phyloP scores from a whole-genome alignment of 1,139 yeast genomes.

The Protomyces gravidus region DNA sequence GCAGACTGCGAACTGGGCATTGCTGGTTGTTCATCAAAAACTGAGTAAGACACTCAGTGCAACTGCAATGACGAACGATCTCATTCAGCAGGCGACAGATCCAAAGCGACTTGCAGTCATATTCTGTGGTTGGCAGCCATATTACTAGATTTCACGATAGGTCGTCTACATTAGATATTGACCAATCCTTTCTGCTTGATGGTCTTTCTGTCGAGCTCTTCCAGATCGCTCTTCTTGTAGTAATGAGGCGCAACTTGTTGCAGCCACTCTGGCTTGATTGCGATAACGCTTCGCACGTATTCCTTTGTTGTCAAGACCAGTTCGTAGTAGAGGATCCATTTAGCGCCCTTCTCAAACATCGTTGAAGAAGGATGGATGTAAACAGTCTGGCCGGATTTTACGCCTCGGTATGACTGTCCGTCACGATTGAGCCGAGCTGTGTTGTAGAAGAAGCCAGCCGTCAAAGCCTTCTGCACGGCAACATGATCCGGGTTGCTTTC shows the following conservation, averaged over 20 bases:
- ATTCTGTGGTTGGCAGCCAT: constrained; percentile 71
- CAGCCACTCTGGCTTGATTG: constrained; percentile 63
- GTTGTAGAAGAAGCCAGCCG: constrained; percentile 80
- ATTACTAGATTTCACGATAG: constrained; percentile 11
- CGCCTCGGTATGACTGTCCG: constrained; percentile 67
- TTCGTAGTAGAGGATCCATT: constrained; percentile 71
- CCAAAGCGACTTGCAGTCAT: constrained; percentile 65
- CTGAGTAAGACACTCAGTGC: constrained; percentile 67
- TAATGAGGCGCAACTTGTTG: constrained; percentile 63
- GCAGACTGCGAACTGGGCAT: constrained; percentile 69
- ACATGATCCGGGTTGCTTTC: constrained; percentile 37
- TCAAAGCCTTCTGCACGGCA: constrained; percentile 61
- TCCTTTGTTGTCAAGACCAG: constrained; percentile 81
- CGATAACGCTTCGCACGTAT: constrained; percentile 81
- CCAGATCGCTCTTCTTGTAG: constrained; percentile 39
- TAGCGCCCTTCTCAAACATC: constrained; percentile 58
- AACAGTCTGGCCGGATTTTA: constrained; percentile 62
- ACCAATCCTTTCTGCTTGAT: background rate
- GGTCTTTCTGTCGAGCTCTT: constrained; percentile 32
- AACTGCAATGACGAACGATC: constrained; percentile 78
- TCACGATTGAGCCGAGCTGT: constrained; percentile 63
- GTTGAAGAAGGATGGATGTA: constrained; percentile 80
- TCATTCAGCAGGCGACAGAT: constrained; percentile 72
- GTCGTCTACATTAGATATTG: background rate
- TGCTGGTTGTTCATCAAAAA: constrained; percentile 67